Base-by-base conservation (phyloP, 164 flowering plant species). In the Houttuynia cordata region DNA sequence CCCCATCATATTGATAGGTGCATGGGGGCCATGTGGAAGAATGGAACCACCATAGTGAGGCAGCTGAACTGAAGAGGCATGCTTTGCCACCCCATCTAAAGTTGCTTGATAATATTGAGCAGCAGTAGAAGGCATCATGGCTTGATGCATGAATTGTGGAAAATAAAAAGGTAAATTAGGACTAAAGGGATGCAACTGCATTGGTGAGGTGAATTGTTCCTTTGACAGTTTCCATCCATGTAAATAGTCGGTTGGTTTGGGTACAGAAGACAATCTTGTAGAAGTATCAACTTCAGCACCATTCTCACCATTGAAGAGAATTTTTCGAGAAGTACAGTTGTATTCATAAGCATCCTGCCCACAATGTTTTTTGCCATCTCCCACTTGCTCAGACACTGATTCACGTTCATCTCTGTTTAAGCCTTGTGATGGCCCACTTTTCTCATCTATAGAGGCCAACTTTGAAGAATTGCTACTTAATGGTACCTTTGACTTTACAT, bases 111-210 rank as follows among this genome's bases (percentile, higher is more conserved):
- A 83, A 41, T 75, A 50, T 42, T 77, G 80, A n/a, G n/a, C n/a
- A 42, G 81, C 65, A 1, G 83, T 64, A 59, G 91, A 63, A 40
- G 81, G 74, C 73, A 81, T 69, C 76, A 79, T 78, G 57, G 76
- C 72, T 67, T 80, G 89, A 79, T 85, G 85, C 73, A 80, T 65
- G 59, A 74, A 71, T 62, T 91, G 84, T 21, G 87, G 57, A 72
- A 88, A 69, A 71, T 74, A 90, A 69, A 79, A 86, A 45, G 92
- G 92, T 69, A 82, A 80, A 15, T 79, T 56, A 68, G 73, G 7
- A 41, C 13, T 9, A 59, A 76, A 79, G 17, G 73, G n/a, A 64
- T 72, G 74, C 61, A 69, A 51, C 14, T 42, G 62, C 56, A 60
- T 65, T 30, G 66, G 75, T 58, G n/a, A n/a, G 4, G 83, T 63